Evolutionary conservation across 768 basidiomycete species (phyloP), one percentile per base, ranked within the genome.

Genomic region (Tubosaeta brunneosetosa): DNA sequence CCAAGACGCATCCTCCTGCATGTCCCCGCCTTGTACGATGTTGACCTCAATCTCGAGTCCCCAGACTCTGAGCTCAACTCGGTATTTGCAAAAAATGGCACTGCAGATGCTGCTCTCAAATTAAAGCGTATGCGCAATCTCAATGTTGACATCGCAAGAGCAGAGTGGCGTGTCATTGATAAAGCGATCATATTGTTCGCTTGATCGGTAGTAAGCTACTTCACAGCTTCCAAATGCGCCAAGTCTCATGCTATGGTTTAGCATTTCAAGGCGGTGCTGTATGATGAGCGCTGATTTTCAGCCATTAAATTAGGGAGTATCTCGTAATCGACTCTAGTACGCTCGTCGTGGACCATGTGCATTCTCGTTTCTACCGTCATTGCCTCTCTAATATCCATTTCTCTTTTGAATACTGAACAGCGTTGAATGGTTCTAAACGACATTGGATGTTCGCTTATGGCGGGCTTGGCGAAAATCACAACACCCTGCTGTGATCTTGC

Each of bases 101-200:
- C 63, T 44, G 40, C 48, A 26, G 45, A 63, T 50, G 56, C 67
- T 53, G 58, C 74, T 55, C 62, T 86, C 47, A 67, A 63, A 52
- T 72, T 88, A 34, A 86, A 86, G 59, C 75, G 80, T 40, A 75
- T 78, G 60, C 71, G 82, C 6, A 73, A 75, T 36, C 74, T 89
- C 14, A 75, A 86, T 51, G 79, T 88, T 0, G 84, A 87, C 22
- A 65, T 60, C 2, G 86, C 86, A 0, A 71, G 63, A 43, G 86
- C 85, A 7, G 83, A 88, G 64, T 91, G 88, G 88, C 74, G 72
- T 32, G 75, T 87, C 19, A 77, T 70, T 6, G 78, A 84, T 43
- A 73, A 70, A 8, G 55, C 69, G 42, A 63, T 90, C 47, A 64
- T 81, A 5, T 60, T 88, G 13, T 61, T 68, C 45, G 76, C 61